Evolutionary conservation across 164 flowering plant species (phyloP), one percentile per base, ranked within the genome.

Genomic region (Vitis cinerea): DNA sequence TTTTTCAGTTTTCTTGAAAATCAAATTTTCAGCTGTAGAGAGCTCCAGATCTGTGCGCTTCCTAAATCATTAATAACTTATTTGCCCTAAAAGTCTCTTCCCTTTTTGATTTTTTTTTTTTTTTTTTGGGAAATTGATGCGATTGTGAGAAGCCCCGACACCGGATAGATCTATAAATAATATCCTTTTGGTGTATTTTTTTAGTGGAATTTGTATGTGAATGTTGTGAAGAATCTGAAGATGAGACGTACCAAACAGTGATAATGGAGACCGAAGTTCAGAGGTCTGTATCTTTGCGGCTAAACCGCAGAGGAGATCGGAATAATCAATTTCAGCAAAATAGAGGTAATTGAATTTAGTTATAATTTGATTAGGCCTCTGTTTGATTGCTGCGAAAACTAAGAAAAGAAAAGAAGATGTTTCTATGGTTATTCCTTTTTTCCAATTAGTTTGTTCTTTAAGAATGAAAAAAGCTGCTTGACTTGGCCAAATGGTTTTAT

Each of bases 241-340:
- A 3, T 37, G 74, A 57, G 66, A 51, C 59, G 64, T 29, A 52
- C 59, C 29, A 62, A 59, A 57, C 23, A 54, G 65, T 65, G 72
- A 54, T 56, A 58, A 85, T 85, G 93, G 88, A 81, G 54, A 64
- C 64, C 16, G 87, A 87, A 54, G 7, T 69, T 23, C 80, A 73
- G 70, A 65, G 75, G 10, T 73, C 84, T 14, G 72, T 77, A 17
- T 83, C 85, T 59, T 50, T 69, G 29, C 83, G 85, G 65, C 70
- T 72, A 17, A 79, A 59, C 64, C 84, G 87, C 9, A 78, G 86
- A 82, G 72, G 75, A 50, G 89, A 87, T 52, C 81, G 84, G 23
- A 68, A 37, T 59, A 71, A 70, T 72, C 66, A 71, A 9, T 56
- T 14, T 59, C 72, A 69, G 29, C 64, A 72, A 30, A 27, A n/a